Base-by-base conservation (phyloP, 1,139 yeast species). In the Kluyveromyces marxianus region DNA sequence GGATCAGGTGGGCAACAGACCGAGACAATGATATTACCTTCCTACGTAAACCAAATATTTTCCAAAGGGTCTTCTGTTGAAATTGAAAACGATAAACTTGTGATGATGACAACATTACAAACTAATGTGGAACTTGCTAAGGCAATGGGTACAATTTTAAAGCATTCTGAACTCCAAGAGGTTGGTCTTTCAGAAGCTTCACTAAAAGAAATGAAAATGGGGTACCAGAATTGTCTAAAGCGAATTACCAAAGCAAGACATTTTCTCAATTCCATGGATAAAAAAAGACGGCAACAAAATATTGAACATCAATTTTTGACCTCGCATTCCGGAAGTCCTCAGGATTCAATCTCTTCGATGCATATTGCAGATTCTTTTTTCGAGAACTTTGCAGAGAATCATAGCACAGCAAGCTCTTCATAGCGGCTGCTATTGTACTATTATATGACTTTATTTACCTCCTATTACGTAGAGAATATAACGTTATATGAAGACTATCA, bases 111-210 rank as follows among this genome's bases (percentile, higher is more conserved):
- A 7, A 51, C 54, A 7, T 39, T 57, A 24, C 58, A 60, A 40
- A 52, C 58, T 2, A 58, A 55, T 45, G 54, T 61, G 7, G 59
- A 59, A 30, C 54, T 62, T 32, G 66, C 66, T 25, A 61, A 57
- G 40, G 54, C 66, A 4, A 49, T 62, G 45, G 60, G 59, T 1
- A 56, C 50, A 37, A 54, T 62, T 35, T 46, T 62, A 10, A 59
- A 59, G 42, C 63, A 60, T 45, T 49, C 58, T 0, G 62, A 60
- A 35, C 48, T 59, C 4, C 54, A 57, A 31, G 63, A 61, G 35
- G 48, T 62, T 10, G 49, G 50, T 10, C 47, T 62, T 25, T 60
- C 67, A 2, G 59, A 57, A 30, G 26, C 49, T 7, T 53, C 65
- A 6, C 39, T 59, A 33, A 48, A 51, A 44, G 67, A 62, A 44